phyloP scores from a whole-genome alignment of 805 yeast species.

The Ogataea zsoltii region DNA sequence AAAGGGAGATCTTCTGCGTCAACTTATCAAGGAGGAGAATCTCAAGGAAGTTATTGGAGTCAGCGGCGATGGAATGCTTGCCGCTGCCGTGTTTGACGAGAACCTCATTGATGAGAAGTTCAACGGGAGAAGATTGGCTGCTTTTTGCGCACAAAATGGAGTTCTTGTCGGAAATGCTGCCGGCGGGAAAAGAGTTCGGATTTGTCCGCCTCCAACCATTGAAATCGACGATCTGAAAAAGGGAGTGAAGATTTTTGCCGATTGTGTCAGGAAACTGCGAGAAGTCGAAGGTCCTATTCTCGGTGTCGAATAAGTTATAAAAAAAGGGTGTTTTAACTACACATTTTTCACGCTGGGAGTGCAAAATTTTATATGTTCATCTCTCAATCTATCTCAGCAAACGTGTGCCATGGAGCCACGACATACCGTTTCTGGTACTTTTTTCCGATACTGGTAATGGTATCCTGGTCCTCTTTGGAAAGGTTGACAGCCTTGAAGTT shows the following conservation, averaged over 20 bases:
- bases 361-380: no score
- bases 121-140: slow-evolving; percentile 23
- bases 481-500: slow-evolving; percentile 36
- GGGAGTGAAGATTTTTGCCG: slow-evolving; percentile 27
- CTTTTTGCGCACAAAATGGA: slow-evolving; percentile 27
- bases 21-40: slow-evolving; percentile 16
- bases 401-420: slow-evolving; percentile 16
- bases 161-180: slow-evolving; percentile 23
- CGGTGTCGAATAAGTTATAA: slow-evolving; percentile 5
- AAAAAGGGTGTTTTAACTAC: neutral
- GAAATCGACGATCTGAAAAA: slow-evolving; percentile 18
- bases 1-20: slow-evolving; percentile 22
- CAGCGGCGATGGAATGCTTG: slow-evolving; percentile 27
- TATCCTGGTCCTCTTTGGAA: slow-evolving; percentile 35
- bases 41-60: slow-evolving; percentile 19
- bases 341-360: no score
- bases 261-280: slow-evolving; percentile 18
- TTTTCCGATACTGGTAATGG: slow-evolving; percentile 15
- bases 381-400: slow-evolving; percentile 1
- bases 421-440: slow-evolving; percentile 9
- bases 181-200: slow-evolving; percentile 27
- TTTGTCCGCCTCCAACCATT: slow-evolving; percentile 32
- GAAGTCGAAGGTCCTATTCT: slow-evolving; percentile 12
- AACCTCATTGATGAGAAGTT: slow-evolving; percentile 11
- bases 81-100: slow-evolving; percentile 25